Percentiles rank a stretch among this genome's conserved stretches.
phyloP scores from a whole-genome alignment of 345 rosid species.

The Corchorus capsularis region DNA sequence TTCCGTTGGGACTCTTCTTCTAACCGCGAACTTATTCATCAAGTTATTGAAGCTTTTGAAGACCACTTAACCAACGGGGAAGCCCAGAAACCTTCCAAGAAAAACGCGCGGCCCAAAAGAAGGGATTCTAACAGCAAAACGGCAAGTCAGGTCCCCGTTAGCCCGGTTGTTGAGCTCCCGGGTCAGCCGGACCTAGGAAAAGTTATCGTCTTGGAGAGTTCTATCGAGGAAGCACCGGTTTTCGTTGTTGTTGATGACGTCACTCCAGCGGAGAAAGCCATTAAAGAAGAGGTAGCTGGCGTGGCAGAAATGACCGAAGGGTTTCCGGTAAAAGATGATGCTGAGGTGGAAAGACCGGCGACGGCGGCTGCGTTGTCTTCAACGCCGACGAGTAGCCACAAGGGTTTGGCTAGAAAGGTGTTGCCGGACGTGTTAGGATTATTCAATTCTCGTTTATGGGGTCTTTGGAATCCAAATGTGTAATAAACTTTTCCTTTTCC shows the following conservation, averaged over 20 bases:
- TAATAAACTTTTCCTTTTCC: not conserved
- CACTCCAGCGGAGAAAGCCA: not conserved
- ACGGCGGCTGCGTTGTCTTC: constrained; percentile 18
- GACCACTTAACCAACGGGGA: constrained; percentile 56
- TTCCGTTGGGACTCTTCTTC: constrained; percentile 84
- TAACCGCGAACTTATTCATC: constrained; percentile 82
- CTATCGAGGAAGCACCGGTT: not conserved
- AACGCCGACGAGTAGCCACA: constrained; percentile 38
- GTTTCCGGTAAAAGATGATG: constrained; percentile 13
- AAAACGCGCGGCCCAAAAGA: constrained; percentile 41
- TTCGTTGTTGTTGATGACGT: not conserved
- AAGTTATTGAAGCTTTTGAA: constrained; percentile 84
- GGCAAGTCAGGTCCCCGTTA: constrained; percentile 29
- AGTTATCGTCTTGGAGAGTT: not conserved
- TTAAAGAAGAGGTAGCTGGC: not conserved
- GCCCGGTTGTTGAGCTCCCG: constrained; percentile 6
- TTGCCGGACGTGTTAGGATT: constrained; percentile 94
- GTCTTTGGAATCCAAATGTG: constrained; percentile 85
- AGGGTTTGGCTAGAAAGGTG: constrained; percentile 90
- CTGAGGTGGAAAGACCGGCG: constrained; percentile 9
- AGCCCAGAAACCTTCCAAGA: constrained; percentile 33
- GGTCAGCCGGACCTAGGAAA: constrained; percentile 3
- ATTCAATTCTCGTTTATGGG: constrained; percentile 86
- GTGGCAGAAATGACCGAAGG: constrained; percentile 10
- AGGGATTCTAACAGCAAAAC: constrained; percentile 37